These are phyloP conservation scores for Lactifluus piperatus DNA, from an alignment of 768 basidiomycete species.

Conservation along the genomic window DNA sequence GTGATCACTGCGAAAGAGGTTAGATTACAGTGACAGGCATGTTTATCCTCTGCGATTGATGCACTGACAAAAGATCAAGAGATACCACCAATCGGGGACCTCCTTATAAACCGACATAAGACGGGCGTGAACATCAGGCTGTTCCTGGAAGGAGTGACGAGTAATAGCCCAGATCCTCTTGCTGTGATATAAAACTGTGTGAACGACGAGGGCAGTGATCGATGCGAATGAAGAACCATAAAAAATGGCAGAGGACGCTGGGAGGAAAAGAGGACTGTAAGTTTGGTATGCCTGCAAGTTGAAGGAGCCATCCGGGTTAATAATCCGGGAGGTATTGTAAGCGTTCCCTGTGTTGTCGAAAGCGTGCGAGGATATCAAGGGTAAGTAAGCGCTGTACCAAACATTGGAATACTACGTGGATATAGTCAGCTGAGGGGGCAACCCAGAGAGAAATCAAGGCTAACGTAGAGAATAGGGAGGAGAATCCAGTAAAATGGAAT, in stretches of 20 bases:
- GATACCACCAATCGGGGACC: slow-evolving; percentile 86
- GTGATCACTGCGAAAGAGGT: slow-evolving; percentile 35
- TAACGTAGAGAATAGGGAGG: slow-evolving; percentile 46
- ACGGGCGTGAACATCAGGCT: slow-evolving; percentile 78
- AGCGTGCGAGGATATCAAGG: slow-evolving; percentile 53
- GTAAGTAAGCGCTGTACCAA: slow-evolving; percentile 24
- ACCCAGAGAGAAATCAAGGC: neutral
- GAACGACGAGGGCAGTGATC: slow-evolving; percentile 66
- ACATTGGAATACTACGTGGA: neutral
- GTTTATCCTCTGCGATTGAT: too few relatives aligned
- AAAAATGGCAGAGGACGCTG: slow-evolving; percentile 61
- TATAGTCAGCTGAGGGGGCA: neutral
- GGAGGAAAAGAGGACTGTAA: slow-evolving; percentile 57
- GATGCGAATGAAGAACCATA: slow-evolving; percentile 78
- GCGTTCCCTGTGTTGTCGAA: slow-evolving; percentile 51
- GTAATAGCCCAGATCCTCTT: slow-evolving; percentile 71
- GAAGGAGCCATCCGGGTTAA: slow-evolving; percentile 46
- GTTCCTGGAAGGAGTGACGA: slow-evolving; percentile 62
- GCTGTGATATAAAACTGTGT: slow-evolving; percentile 66
- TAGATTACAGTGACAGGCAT: neutral
- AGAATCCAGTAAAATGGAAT: slow-evolving; percentile 64
- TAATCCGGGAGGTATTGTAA: slow-evolving; percentile 53
- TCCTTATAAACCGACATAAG: slow-evolving; percentile 70
- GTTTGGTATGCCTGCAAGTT: slow-evolving; percentile 44
- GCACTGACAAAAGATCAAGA: slow-evolving; percentile 42